These are phyloP conservation scores for Pisolithus microcarpus DNA, from an alignment of 768 basidiomycete species.

Conservation along the genomic window DNA sequence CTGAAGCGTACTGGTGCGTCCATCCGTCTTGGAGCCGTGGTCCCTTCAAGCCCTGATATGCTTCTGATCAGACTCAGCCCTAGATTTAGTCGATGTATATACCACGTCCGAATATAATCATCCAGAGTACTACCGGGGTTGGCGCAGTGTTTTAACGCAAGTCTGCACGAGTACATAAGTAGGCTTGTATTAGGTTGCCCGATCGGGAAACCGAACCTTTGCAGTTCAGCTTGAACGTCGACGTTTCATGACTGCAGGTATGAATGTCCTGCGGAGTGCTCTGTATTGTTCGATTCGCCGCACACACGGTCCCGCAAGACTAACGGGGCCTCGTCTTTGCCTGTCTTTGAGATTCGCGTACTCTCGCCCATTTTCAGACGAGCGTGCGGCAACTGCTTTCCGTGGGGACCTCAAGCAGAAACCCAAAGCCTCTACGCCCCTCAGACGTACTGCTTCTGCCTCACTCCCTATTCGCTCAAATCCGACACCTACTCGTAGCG, in stretches of 20 bases:
- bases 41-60: background rate
- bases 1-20: background rate
- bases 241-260: background rate
- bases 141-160: too few relatives aligned
- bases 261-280: constrained; percentile 14
- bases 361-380: constrained; percentile 10
- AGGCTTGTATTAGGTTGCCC: too few relatives aligned
- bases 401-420: constrained; percentile 43
- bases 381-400: background rate
- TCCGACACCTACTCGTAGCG: constrained; percentile 76
- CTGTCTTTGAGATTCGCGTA: background rate
- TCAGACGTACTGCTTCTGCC: constrained; percentile 76
- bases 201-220: too few relatives aligned
- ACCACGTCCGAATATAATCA: background rate
- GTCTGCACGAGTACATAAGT: too few relatives aligned
- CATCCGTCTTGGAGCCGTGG: background rate
- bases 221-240: background rate
- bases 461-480: constrained; percentile 83
- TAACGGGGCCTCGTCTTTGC: background rate
- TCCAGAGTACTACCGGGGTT: too few relatives aligned
- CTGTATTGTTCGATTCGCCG: constrained; percentile 1
- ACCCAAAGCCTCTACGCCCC: constrained; percentile 75
- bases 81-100: background rate
- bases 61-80: background rate
- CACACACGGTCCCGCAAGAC: background rate